Evolutionary conservation across 768 basidiomycete genomes (phyloP).

Genomic region (Tricholomella constricta): DNA sequence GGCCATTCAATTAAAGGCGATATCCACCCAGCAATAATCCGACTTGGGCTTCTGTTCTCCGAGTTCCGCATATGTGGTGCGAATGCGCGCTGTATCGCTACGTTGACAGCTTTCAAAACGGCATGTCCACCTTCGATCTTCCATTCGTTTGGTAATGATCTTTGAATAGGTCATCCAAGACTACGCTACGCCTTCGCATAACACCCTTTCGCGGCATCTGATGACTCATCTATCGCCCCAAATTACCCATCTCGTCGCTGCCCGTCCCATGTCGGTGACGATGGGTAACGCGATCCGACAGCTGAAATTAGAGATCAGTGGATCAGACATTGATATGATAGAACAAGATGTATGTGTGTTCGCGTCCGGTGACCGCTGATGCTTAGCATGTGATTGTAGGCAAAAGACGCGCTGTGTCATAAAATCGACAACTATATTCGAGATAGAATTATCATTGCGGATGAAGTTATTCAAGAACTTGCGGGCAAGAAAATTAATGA

Average conservation of each 20-base stretch:
- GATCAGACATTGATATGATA: constrained; percentile 87
- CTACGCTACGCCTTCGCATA: constrained; percentile 84
- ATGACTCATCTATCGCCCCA: constrained; percentile 92
- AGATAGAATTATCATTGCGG: constrained; percentile 91
- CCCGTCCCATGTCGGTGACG: constrained; percentile 88
- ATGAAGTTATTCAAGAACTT: constrained; percentile 87
- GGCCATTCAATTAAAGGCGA: constrained; percentile 69
- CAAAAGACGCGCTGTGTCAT: constrained; percentile 79
- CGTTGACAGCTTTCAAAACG: constrained; percentile 87
- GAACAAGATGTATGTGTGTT: constrained; percentile 79
- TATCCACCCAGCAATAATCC: constrained; percentile 87
- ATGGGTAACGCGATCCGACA: constrained; percentile 96
- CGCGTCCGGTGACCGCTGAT: constrained; percentile 1
- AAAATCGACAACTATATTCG: constrained; percentile 93
- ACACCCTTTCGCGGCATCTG: constrained; percentile 86
- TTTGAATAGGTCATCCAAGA: constrained; percentile 78
- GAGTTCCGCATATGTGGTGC: constrained; percentile 93
- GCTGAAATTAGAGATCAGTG: constrained; percentile 93
- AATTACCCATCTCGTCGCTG: constrained; percentile 86
- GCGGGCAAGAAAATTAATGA: constrained; percentile 94
- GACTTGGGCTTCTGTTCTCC: constrained; percentile 87
- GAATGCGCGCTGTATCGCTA: constrained; percentile 94
- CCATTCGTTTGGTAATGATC: constrained; percentile 5
- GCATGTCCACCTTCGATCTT: constrained; percentile 46
- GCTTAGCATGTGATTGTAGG: constrained; percentile 47